These are phyloP conservation scores for Nidula niveotomentosa DNA, from an alignment of 1,284 basidiomycete genomes.

Conservation along the genomic window DNA sequence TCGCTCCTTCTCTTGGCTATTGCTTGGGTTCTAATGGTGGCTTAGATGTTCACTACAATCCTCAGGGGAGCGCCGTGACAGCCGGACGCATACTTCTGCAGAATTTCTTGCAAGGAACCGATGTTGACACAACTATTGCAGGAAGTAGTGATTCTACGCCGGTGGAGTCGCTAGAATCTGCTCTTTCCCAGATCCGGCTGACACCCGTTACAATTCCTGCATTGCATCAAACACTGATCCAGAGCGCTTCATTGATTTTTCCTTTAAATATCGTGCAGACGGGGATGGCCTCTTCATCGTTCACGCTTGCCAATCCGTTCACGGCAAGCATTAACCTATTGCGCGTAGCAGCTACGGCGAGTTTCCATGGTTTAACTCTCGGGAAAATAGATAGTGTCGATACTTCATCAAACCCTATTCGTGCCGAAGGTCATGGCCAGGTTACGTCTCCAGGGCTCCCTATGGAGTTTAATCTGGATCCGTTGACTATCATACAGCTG, in stretches of 20 bases:
- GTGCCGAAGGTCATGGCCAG: slow-evolving; percentile 58
- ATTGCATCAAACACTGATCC: slow-evolving; percentile 64
- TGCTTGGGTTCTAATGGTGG: slow-evolving; percentile 7
- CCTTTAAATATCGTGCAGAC: slow-evolving; percentile 59
- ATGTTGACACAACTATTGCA: slow-evolving; percentile 56
- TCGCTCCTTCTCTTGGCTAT: neutral
- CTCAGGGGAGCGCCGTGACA: slow-evolving; percentile 52
- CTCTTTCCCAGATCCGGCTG: slow-evolving; percentile 63
- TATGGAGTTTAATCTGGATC: slow-evolving; percentile 67
- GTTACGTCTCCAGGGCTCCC: slow-evolving; percentile 62
- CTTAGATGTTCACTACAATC: slow-evolving; percentile 65
- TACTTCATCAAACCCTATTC: slow-evolving; percentile 54
- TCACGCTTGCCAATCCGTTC: slow-evolving; percentile 71
- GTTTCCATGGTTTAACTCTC: slow-evolving; percentile 50
- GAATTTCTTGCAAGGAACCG: slow-evolving; percentile 70
- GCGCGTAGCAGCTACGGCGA: slow-evolving; percentile 55
- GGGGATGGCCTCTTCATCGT: slow-evolving; percentile 54
- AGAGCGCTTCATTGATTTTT: slow-evolving; percentile 51
- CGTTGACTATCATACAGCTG: slow-evolving; percentile 60
- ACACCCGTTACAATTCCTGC: slow-evolving; percentile 68
- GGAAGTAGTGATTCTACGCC: slow-evolving; percentile 62
- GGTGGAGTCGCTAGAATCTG: slow-evolving; percentile 65
- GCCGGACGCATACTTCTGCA: slow-evolving; percentile 64
- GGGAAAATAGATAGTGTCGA: slow-evolving; percentile 60
- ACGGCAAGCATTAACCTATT: slow-evolving; percentile 74